Base-by-base conservation (phyloP, 768 basidiomycete genomes). In the Filobasidium wieringae region DNA sequence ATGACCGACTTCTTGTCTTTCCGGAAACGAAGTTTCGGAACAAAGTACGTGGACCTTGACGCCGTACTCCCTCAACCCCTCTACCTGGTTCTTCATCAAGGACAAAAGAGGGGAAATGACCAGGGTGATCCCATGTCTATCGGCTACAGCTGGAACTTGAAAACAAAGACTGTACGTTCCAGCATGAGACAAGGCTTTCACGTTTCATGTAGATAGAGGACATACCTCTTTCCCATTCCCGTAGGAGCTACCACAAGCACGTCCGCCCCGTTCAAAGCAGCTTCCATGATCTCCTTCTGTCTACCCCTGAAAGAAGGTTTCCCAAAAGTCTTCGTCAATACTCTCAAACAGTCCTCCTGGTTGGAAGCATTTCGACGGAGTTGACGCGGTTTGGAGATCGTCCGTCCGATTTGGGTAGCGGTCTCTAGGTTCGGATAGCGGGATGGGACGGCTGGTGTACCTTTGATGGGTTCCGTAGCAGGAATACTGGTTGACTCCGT, bases 201-300 rank as follows among this genome's bases (percentile, higher is more conserved):
- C 5, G 19, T n/a, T 26, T 4, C 19, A 7, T 17, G 47, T 27
- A 49, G 24, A 15, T 14, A 50, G 11, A 8, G 4, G 2, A 63
- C 66, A 56, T 34, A 70, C 70, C 69, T 70, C 60, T 73, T 73
- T 8, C 72, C 72, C 33, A 72, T 55, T 19, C 72, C 72, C 0
- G 72, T 73, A 1, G 72, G 72, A 1, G 72, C 72, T 0, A 72
- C 66, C 1, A 73, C 70, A 31, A 73, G 50, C 17, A 73, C 64
- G 63, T 73, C 70, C 17, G 63, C 62, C 22, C 66, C 72, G 30
- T 60, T 34, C 57, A 73, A 63, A 14, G 65, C 69, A 32, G 63
- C 64, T 4, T 58, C 50, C 59, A 71, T 70, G 12, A 73, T 64
- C 32, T 72, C 67, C 26, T 64, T 51, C 57, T 73, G 72, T 12